Evolutionary conservation across 352 stramenopile species (phyloP), one percentile per base, ranked within the genome.

Genomic region (Phytophthora macrochlamydospora): DNA sequence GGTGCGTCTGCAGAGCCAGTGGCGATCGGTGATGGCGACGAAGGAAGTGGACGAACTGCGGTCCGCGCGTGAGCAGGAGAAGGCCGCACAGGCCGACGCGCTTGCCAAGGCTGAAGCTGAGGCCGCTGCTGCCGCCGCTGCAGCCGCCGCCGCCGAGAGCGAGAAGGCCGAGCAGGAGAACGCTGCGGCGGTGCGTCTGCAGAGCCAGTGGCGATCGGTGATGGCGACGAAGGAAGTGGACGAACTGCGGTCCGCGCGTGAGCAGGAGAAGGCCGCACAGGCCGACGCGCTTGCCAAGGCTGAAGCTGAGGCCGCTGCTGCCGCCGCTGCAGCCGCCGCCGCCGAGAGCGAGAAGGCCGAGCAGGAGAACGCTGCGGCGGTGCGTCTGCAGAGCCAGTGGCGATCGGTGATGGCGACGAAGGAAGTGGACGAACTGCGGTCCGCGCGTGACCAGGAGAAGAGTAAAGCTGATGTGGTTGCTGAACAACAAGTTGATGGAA

Each of bases 161-260:
- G 40, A 14, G 8, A 46, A 46, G 40, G 40, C 14, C 8, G 55
- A 58, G 5, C 31, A 73, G 0, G 44, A 76, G 43, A 43, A 31
- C 7, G 14, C 56, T 4, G 73, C 73, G 68, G 68, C 68, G 0
- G 60, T 59, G 9, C 33, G 46, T 29, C 50, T 69, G 33, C 61
- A 62, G 55, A 49, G 56, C 30, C 43, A 67, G 51, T 75, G 67
- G 58, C 56, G 67, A 30, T 49, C 53, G 32, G 65, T 46, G 43
- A 50, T 52, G 9, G 55, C 59, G 13, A 29, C 14, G 2, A 28
- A 44, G 24, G 40, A 53, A 5, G 42, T 45, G 50, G 29, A 43
- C 6, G n/a, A 18, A 43, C 55, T 54, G 9, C 55, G 46, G 13
- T 42, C 11, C 6, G 43, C 14, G 14, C 43, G 43, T 7, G 43